Evolutionary conservation across 495 filamentous ascomycete genomes (phyloP).

Genomic region (Penicillium turbatum): DNA sequence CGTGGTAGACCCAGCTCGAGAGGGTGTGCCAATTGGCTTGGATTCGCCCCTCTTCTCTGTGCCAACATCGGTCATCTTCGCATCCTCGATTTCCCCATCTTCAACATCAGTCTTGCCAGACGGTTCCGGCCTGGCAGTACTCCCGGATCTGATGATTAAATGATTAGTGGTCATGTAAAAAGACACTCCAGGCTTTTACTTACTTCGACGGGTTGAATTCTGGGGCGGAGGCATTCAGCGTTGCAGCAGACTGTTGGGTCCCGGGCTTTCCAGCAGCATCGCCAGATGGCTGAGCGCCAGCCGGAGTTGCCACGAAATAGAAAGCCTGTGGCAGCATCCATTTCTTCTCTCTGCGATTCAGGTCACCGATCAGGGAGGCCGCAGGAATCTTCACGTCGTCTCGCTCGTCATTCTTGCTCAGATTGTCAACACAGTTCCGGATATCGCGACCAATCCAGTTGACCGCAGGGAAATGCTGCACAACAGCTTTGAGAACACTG

Average conservation of each 20-base stretch:
- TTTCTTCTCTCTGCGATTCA: conserved; percentile 70
- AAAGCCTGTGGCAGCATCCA: conserved; percentile 90
- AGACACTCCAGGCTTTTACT: conserved; percentile 22
- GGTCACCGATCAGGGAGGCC: conserved; percentile 74
- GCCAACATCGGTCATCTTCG: conserved; percentile 43
- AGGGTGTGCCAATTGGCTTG: conserved; percentile 2
- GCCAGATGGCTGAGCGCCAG: conserved; percentile 17
- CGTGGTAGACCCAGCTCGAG: conserved; percentile 10
- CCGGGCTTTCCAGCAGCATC: conserved; percentile 32
- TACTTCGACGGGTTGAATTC: conserved; percentile 49
- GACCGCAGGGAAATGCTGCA: conserved; percentile 77
- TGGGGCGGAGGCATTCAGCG: conserved; percentile 45
- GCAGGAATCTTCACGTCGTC: conserved; percentile 90
- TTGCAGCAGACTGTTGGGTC: conserved; percentile 35
- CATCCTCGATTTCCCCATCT: conserved; percentile 75
- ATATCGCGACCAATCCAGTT: conserved; percentile 81
- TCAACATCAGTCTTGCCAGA: conserved; percentile 56
- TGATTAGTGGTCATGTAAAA: conserved; percentile 10
- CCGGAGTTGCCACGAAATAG: conserved; percentile 30
- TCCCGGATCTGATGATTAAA: conserved; percentile 25
- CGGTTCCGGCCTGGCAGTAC: conserved; percentile 26
- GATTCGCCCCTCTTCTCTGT: conserved; percentile 16
- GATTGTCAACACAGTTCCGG: conserved; percentile 57
- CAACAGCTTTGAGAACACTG: conserved; percentile 76
- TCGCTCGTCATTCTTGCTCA: conserved; percentile 65